Evolutionary conservation across 345 rosid species (phyloP), one percentile per base, ranked within the genome.

Genomic region (Rhodamnia rubescens): DNA sequence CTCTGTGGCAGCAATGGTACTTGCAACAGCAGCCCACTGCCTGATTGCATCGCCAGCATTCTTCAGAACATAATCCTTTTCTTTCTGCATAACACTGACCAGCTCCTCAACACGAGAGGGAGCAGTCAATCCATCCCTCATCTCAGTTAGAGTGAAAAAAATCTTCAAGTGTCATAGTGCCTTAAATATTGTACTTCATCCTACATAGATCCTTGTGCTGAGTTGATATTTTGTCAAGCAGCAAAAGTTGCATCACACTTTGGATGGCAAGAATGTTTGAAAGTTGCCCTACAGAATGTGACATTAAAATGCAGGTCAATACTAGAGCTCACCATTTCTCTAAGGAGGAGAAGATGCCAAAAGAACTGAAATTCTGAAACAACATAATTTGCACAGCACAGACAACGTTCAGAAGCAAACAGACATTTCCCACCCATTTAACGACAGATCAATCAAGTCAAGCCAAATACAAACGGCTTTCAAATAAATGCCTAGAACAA

Each of bases 1-100:
- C 87, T 95, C 98, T 2, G 99, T 96, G 47, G 95, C 96, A 49
- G 95, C 90, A 85, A 97, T 91, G 27, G 95, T 89, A 90, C 94
- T 93, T 32, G 98, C 98, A 87, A 96, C 98, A 82, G 98, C 95
- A 83, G 95, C 89, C 98, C 98, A 96, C 81, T 96, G 98, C 89
- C 98, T 95, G 91, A 90, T 92, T 85, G 94, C 94, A 87, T 95
- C 99, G 10, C 93, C 90, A 86, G 88, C 81, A 86, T 93, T 93
- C 90, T 96, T 96, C 89, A 91, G 90, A 87, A 61, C 86, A 86
- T 84, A 88, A 86, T 93, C 93, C 92, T 92, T 94, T 84, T 92
- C 96, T 88, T 93, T 93, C 90, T 90, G 93, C 94, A 97, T 93
- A 55, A 93, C 92, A 87, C 90, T 83, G 84, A 96, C 86, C 85